A percentile compares a stretch with the other conserved stretches of the same genome.
Conservation (phyloP, 257 asterid genomes). For the Nicotiana noctiflora region DNA sequence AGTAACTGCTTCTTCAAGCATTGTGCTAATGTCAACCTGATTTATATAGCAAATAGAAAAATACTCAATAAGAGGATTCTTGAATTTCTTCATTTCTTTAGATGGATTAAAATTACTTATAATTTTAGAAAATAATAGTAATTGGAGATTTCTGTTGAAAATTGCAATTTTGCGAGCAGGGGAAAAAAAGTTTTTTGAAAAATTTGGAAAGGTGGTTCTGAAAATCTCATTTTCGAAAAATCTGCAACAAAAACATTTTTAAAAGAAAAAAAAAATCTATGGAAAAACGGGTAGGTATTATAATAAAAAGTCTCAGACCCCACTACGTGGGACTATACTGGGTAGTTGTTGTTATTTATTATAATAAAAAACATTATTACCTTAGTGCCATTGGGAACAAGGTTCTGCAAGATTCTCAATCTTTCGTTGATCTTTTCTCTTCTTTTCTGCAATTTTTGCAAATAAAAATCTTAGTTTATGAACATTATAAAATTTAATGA, state of each 20-base stretch:
- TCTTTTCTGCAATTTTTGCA: slow-evolving; percentile 47
- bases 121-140: too few species aligned
- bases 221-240: too few species aligned
- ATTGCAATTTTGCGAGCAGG: too few species aligned
- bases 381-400: slow-evolving; percentile 90
- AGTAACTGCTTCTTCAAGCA: slow-evolving; percentile 93
- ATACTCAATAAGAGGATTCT: not conserved
- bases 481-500: not conserved
- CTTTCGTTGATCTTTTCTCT: slow-evolving; percentile 86
- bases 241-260: too few species aligned
- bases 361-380: slow-evolving; percentile 16
- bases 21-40: slow-evolving; percentile 88
- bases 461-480: not conserved
- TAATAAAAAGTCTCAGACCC: too few species aligned
- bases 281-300: not conserved
- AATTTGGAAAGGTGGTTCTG: too few species aligned
- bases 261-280: too few species aligned
- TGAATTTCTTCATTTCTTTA: not conserved
- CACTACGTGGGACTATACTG: too few species aligned
- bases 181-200: too few species aligned
- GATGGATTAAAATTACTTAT: not conserved
- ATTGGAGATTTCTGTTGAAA: too few species aligned
- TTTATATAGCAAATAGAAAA: not conserved
- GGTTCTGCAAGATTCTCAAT: slow-evolving; percentile 75
- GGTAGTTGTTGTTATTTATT: too few species aligned